phyloP scores from a whole-genome alignment of 2,329 filamentous ascomycete species.

The Albophoma yamanashiensis region DNA sequence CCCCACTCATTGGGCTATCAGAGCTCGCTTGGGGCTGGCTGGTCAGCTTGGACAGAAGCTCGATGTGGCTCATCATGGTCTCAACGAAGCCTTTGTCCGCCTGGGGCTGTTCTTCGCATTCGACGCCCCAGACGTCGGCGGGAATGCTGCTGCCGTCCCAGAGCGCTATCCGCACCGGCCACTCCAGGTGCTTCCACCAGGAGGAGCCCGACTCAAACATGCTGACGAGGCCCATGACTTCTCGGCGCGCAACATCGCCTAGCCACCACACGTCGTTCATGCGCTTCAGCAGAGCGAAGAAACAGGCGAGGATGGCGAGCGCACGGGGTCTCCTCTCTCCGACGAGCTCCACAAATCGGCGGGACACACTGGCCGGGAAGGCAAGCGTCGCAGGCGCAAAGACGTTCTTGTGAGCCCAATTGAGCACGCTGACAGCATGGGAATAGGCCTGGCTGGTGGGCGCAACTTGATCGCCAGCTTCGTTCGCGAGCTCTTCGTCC shows the following conservation, averaged over 20 bases:
- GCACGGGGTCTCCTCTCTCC: constrained; percentile 49
- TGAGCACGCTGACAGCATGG: constrained; percentile 54
- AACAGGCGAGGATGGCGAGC: constrained; percentile 53
- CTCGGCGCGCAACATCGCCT: constrained; percentile 51
- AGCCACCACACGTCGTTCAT: constrained; percentile 60
- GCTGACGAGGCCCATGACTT: constrained; percentile 53
- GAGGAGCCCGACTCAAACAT: constrained; percentile 46
- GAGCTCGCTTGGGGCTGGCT: constrained; percentile 17
- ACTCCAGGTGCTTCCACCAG: constrained; percentile 52
- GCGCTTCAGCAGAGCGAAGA: constrained; percentile 54
- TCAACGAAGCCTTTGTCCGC: constrained; percentile 22
- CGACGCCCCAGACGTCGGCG: constrained; percentile 44
- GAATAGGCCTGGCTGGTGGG: constrained; percentile 42
- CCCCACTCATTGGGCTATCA: constrained; percentile 18
- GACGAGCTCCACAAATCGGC: constrained; percentile 49
- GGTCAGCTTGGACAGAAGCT: constrained; percentile 26
- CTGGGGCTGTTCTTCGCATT: constrained; percentile 31
- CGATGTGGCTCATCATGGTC: constrained; percentile 28
- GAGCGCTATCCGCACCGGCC: constrained; percentile 49
- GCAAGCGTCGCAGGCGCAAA: constrained; percentile 47
- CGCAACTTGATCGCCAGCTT: constrained; percentile 18
- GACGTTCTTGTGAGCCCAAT: constrained; percentile 54
- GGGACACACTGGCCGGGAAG: constrained; percentile 54
- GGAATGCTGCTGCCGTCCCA: constrained; percentile 44
- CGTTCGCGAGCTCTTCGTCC: constrained; percentile 40